Base-by-base conservation (phyloP, 75 land plant genomes). In the Gnetum montanum region DNA sequence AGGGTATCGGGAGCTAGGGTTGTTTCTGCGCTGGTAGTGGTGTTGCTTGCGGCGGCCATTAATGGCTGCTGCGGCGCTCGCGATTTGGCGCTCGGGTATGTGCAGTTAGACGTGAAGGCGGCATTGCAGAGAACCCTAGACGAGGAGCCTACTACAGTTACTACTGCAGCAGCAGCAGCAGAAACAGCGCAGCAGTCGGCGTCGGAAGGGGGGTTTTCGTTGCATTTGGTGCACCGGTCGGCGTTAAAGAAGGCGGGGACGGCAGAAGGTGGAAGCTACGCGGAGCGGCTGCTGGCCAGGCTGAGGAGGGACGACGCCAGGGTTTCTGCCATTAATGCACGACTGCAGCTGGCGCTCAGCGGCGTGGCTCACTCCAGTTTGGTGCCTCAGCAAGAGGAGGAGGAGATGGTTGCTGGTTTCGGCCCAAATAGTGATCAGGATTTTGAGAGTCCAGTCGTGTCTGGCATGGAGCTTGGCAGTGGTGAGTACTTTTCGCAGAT, bases 401-500 rank as follows among this genome's bases (percentile, higher is more conserved):
- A n/a, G n/a, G n/a, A n/a, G n/a, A n/a, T 1, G 19, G 26, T 6
- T 23, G 7, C 6, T 24, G 34, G 1, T 31, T 60, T 1, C 1
- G 34, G 8, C 8, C 31, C 4, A 4, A 12, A 1, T 19, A 33
- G 4, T 19, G 8, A 13, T 23, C 40, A 22, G 18, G 65, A 34
- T 0, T 46, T 62, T 12, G 0, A 12, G 34, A 57, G 51, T 27
- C 71, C 69, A 0, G 70, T 69, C 29, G 57, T 64, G 3, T 69
- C 71, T 38, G 71, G 71, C 34, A 16, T 69, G 2, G 28, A 23
- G 22, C 70, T 46, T 10, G 71, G 71, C 24, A 69, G 71, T 48
- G 85, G 82, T 30, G 90, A 85, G 69, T 85, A 85, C 67, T 82
- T 85, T 70, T 31, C 74, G 3, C 59, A 67, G 0, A 24, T 85